Conservation (phyloP, 164 flowering plant genomes). For the Stephania yunnanensis region DNA sequence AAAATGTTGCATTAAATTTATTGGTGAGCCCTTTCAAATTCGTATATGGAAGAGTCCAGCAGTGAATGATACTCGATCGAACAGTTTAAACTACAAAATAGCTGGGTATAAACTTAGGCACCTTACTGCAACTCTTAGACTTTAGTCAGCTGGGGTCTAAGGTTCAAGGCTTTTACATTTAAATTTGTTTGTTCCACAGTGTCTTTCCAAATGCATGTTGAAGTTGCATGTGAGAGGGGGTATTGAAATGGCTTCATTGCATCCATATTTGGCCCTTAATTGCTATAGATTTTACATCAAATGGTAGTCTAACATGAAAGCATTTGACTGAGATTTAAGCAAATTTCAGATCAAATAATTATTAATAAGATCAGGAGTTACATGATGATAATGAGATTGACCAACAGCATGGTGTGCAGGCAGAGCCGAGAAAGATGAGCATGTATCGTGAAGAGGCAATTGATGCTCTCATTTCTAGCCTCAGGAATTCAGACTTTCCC, state of each 20-base stretch:
- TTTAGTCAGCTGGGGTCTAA: no score
- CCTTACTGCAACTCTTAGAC: no score
- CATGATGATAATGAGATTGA: background rate
- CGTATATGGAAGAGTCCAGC: background rate
- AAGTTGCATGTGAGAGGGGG: no score
- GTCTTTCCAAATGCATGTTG: no score
- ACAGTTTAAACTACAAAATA: background rate
- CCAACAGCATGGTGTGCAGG: slow-evolving; percentile 26
- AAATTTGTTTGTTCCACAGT: no score
- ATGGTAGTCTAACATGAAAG: no score
- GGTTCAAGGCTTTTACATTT: no score
- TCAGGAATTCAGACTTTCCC: slow-evolving; percentile 49
- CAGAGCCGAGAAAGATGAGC: slow-evolving; percentile 80
- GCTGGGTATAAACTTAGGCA: no score
- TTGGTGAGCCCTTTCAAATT: background rate
- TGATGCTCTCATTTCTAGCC: slow-evolving; percentile 65
- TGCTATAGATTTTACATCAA: no score
- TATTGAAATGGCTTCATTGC: no score
- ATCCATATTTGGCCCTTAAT: no score
- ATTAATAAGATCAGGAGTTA: background rate
- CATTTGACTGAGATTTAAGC: background rate
- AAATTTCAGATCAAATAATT: background rate
- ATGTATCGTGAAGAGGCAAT: slow-evolving; percentile 82
- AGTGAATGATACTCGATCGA: background rate
- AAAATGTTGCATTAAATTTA: background rate